Evolutionary conservation across 1,139 yeast genomes (phyloP), one percentile per base, ranked within the genome.

Genomic region (Pichia sp.): DNA sequence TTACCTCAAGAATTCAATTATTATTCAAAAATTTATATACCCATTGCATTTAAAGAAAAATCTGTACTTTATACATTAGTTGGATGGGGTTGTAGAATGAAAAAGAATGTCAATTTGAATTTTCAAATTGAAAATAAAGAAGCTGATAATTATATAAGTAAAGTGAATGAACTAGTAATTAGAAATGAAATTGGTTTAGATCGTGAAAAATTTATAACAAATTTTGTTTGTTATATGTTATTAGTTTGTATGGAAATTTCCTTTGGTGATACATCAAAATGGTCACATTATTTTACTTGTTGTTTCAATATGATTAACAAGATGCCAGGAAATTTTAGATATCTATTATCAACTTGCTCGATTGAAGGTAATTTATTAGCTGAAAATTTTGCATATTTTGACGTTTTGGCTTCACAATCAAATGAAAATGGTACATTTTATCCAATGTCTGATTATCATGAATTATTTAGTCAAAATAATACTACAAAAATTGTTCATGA

Each of bases 331-430:
- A 50, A 52, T 29, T 52, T 63, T 55, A 50, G 55, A 45, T 50
- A 59, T 43, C 43, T 63, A 5, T 41, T 63, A 9, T 51, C 55
- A 12, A 46, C 57, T 6, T 65, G 59, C 43, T 57, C 63, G 3
- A 42, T 64, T 65, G 43, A 70, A 63, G 60, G 74, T 59, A 48
- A 62, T 58, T 37, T 68, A 62, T 47, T 72, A 64, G 67, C 58
- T 62, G 48, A 60, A n/a, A 70, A 69, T 52, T 68, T 71, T 53
- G 71, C 69, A 27, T 71, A 63, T 52, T 74, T 71, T 51, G 76
- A 72, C 54, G 62, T 72, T 7, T 55, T 70, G 54, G 65, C 69
- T 6, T 62, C 69, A 1, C 62, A 58, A 26, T 59, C 74, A 1
- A 61, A 70, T 42, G 55, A 59, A 28, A 53, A 57, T 30, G 75